Evolutionary conservation across 768 basidiomycete genomes (phyloP), one percentile per base, ranked within the genome.

Genomic region (Agaricus blazei): DNA sequence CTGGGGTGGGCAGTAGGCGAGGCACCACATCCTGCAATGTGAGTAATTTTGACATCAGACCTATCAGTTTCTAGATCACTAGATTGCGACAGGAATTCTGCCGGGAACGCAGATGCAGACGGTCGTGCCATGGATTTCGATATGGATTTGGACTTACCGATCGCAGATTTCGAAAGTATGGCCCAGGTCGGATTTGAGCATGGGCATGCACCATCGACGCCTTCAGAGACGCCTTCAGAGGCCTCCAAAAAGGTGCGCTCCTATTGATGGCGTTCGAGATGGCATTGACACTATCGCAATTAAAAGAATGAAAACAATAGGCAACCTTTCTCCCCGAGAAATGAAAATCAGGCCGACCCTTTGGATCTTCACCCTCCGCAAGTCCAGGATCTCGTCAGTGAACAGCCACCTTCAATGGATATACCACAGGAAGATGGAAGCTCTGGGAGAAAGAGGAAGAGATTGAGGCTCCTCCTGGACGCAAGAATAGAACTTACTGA

Each of bases 401-500:
- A 63, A 38, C 61, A 58, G 24, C 64, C 63, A 45, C 68, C 69
- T 4, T 54, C 72, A 26, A 57, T 58, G 12, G 69, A 72, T 56
- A 64, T 72, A 24, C 69, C 67, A 9, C 61, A 64, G 41, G 58
- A 58, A 54, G 55, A 23, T 15, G 60, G 29, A 26, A 34, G 59
- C 12, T 59, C 59, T 5, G 51, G 28, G 51, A 70, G 66, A 62
- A 72, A 71, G 58, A 48, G 60, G 51, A 88, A 81, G 64, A 67
- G 74, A 53, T 87, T 78, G 9, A 76, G 84, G 44, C 65, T 85
- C 41, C 70, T 88, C 3, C 67, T 93, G 6, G 91, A 93, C 66
- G 70, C 77, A 4, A 77, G 88, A 57, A 93, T 84, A 4, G 91
- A 93, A 64, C 70, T 93, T 37, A 89, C 90, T 4, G 88, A 92